Conservation (phyloP, 2,329 filamentous ascomycete species). For the Volutella citrinella region DNA sequence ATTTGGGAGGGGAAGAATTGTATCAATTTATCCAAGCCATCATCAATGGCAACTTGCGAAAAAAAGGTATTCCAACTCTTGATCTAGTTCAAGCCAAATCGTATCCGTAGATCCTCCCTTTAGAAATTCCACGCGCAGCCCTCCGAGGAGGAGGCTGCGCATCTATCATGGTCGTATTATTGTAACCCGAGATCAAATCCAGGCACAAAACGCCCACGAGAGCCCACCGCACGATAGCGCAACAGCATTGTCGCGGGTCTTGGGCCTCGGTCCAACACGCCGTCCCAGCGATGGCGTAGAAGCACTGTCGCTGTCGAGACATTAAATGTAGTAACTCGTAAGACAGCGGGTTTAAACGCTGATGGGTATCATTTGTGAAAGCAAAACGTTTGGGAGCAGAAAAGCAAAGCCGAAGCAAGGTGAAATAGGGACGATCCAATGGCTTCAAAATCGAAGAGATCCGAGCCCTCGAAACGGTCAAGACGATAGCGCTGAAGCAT, state of each 20-base stretch:
- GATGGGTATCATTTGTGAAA: conserved; percentile 41
- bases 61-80: no score
- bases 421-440: conserved; percentile 6
- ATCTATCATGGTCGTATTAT: no score
- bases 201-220: conserved; percentile 44
- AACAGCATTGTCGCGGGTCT: conserved; percentile 49
- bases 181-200: no score
- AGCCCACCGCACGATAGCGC: conserved; percentile 49
- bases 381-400: conserved; percentile 17
- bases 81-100: no score
- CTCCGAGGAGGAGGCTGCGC: no score
- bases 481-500: conserved; percentile 53
- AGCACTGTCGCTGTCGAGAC: conserved; percentile 55
- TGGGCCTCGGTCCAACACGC: conserved; percentile 48
- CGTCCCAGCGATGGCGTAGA: conserved; percentile 55
- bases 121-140: no score
- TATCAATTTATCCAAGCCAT: no score
- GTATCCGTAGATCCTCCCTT: no score
- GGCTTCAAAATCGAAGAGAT: conserved; percentile 2
- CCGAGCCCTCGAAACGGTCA: conserved; percentile 10
- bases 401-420: conserved; percentile 19
- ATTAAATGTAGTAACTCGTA: conserved; percentile 33
- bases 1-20: no score
- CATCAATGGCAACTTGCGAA: no score
- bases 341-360: conserved; percentile 44